phyloP scores from a whole-genome alignment of 441 rosid genomes.

The Arabidopsis lyrata region DNA sequence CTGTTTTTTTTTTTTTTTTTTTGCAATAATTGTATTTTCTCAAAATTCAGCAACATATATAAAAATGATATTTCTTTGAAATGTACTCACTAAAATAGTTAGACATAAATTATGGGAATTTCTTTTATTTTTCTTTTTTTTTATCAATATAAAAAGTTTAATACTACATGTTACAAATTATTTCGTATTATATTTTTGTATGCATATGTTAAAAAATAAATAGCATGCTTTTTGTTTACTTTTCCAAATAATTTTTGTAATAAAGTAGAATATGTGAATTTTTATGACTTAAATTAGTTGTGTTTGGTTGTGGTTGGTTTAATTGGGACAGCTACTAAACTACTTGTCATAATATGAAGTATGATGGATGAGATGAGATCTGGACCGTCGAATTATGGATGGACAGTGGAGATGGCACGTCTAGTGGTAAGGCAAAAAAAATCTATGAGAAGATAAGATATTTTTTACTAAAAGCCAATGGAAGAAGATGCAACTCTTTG shows the following conservation, averaged over 20 bases:
- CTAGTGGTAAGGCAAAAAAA: conserved; percentile 19
- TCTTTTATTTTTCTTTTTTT: too few species aligned
- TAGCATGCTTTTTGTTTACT: background rate
- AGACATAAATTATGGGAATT: too few species aligned
- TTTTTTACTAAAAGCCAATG: conserved; percentile 31
- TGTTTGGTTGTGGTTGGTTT: background rate
- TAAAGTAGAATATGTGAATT: background rate
- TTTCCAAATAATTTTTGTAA: background rate
- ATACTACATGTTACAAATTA: background rate
- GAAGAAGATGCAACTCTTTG: conserved; percentile 27
- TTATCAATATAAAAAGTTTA: background rate
- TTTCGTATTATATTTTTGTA: background rate
- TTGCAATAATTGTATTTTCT: too few species aligned
- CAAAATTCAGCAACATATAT: background rate
- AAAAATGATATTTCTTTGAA: too few species aligned
- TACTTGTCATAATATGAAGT: conserved; percentile 26
- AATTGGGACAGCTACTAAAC: conserved; percentile 16
- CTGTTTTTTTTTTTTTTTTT: background rate
- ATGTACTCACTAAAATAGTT: background rate
- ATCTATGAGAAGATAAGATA: conserved; percentile 34
- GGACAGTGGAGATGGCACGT: conserved; percentile 45
- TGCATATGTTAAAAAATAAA: too few species aligned
- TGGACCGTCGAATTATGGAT: conserved; percentile 30
- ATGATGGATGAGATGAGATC: conserved; percentile 19
- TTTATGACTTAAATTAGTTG: conserved; percentile 14